Percentiles rank a stretch among this genome's conserved stretches.
These are phyloP conservation scores for Paspalum notatum DNA, from an alignment of 176 grass and related monocot genomes.

Conservation along the genomic window DNA sequence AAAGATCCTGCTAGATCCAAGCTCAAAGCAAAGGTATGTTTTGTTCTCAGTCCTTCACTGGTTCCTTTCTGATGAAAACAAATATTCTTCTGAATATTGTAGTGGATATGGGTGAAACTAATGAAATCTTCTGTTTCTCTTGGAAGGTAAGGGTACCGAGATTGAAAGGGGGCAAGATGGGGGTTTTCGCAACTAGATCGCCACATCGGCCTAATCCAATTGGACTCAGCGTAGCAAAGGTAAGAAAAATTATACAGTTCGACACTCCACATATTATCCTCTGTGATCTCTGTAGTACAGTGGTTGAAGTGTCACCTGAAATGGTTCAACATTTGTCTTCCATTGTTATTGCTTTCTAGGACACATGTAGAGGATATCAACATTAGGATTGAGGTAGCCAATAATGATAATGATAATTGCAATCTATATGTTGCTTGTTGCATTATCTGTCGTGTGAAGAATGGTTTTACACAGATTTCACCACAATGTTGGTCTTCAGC, in stretches of 20 bases:
- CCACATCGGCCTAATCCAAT: slow-evolving; percentile 95
- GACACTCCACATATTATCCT: background rate
- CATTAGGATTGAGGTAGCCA: background rate
- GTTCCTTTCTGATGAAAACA: background rate
- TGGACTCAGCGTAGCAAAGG: slow-evolving; percentile 94
- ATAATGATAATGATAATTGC: background rate
- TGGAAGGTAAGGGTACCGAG: slow-evolving; percentile 93
- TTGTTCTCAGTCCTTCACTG: background rate
- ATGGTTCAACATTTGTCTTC: background rate
- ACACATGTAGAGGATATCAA: background rate
- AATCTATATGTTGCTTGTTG: background rate
- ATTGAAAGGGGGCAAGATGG: slow-evolving; percentile 89
- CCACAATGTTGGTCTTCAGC: background rate
- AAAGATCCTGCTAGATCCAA: slow-evolving; percentile 88
- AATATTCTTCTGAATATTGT: background rate
- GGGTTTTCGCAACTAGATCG: slow-evolving; percentile 81
- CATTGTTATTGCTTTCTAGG: slow-evolving; percentile 1
- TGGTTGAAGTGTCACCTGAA: background rate
- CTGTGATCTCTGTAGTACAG: background rate
- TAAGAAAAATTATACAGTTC: slow-evolving; percentile 31
- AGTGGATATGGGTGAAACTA: background rate
- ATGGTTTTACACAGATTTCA: slow-evolving; percentile 7
- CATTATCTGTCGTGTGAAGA: background rate
- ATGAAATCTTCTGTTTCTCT: slow-evolving; percentile 31
- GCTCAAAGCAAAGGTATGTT: slow-evolving; percentile 80